phyloP scores from a whole-genome alignment of 73 alveolate genomes.

The Halteria grandinella region DNA sequence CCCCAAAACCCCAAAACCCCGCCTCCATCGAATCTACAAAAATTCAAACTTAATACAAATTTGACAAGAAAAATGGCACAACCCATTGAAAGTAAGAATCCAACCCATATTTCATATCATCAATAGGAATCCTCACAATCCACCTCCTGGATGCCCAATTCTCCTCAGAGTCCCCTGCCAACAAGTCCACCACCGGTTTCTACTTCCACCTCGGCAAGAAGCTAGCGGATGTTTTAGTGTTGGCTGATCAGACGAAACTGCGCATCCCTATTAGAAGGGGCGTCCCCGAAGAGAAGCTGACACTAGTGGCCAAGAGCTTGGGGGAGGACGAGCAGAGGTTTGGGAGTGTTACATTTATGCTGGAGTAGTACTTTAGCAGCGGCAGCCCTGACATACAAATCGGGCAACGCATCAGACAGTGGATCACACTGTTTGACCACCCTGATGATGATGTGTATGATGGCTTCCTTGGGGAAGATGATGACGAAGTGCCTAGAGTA shows the following conservation, averaged over 20 bases:
- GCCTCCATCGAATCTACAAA: too few relatives aligned
- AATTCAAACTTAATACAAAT: too few relatives aligned
- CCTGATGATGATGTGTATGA: slow-evolving; percentile 58
- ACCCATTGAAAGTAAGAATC: too few relatives aligned
- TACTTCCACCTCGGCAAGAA: slow-evolving; percentile 57
- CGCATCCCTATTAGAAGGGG: slow-evolving; percentile 20
- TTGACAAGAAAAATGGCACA: too few relatives aligned
- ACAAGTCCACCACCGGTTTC: slow-evolving; percentile 60
- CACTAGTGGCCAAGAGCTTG: slow-evolving; percentile 48
- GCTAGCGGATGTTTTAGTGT: slow-evolving; percentile 60
- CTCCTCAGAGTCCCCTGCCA: slow-evolving; percentile 1
- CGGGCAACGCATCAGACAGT: neutral
- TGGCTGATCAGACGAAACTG: slow-evolving; percentile 52
- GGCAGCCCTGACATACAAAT: neutral
- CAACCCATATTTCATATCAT: too few relatives aligned
- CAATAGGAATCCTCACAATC: too few relatives aligned
- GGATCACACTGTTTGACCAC: slow-evolving; percentile 46
- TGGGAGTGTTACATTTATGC: slow-evolving; percentile 27
- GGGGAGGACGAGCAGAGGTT: slow-evolving; percentile 61
- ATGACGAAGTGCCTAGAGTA: slow-evolving; percentile 27
- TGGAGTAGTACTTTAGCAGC: slow-evolving; percentile 2
- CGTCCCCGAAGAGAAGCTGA: slow-evolving; percentile 22
- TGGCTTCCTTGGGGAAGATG: slow-evolving; percentile 40
- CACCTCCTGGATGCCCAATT: too few relatives aligned
- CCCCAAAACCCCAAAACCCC: too few relatives aligned